Percentiles rank a stretch among this genome's conserved stretches.
Evolutionary conservation across 495 filamentous ascomycete genomes (phyloP).

Genomic region (Lepidopterella palustris): DNA sequence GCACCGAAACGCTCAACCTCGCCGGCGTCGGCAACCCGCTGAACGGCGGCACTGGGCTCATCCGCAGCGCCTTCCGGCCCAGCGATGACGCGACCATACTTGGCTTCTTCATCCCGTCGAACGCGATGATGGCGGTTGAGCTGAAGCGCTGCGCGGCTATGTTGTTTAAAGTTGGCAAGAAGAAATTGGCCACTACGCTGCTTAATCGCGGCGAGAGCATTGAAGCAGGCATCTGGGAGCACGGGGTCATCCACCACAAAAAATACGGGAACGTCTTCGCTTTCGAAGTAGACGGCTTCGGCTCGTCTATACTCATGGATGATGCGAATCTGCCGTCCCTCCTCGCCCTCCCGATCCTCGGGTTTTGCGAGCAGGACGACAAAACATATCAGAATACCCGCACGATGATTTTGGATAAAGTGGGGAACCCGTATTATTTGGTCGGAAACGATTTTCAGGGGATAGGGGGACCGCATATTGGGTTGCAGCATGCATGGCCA

Average conservation of each 20-base stretch:
- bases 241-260: constrained; percentile 81
- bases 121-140: constrained; percentile 92
- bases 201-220: constrained; percentile 62
- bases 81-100: constrained; percentile 96
- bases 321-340: constrained; percentile 94
- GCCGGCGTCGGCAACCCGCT: constrained; percentile 84
- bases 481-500: constrained; percentile 88
- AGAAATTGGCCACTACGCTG: constrained; percentile 46
- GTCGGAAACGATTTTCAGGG: constrained; percentile 72
- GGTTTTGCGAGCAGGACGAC: constrained; percentile 65
- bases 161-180: constrained; percentile 51
- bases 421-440: constrained; percentile 85
- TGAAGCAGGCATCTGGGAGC: constrained; percentile 69
- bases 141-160: constrained; percentile 69
- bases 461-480: constrained; percentile 82
- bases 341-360: constrained; percentile 77
- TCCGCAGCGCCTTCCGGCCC: constrained; percentile 91
- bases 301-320: constrained; percentile 87
- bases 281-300: constrained; percentile 95
- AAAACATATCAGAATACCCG: constrained; percentile 81
- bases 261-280: constrained; percentile 87
- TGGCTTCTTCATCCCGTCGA: constrained; percentile 92
- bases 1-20: constrained; percentile 86
- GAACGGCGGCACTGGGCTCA: constrained; percentile 72
- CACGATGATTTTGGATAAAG: constrained; percentile 74